Conservation (phyloP, 768 basidiomycete species). For the Mycena rosella region DNA sequence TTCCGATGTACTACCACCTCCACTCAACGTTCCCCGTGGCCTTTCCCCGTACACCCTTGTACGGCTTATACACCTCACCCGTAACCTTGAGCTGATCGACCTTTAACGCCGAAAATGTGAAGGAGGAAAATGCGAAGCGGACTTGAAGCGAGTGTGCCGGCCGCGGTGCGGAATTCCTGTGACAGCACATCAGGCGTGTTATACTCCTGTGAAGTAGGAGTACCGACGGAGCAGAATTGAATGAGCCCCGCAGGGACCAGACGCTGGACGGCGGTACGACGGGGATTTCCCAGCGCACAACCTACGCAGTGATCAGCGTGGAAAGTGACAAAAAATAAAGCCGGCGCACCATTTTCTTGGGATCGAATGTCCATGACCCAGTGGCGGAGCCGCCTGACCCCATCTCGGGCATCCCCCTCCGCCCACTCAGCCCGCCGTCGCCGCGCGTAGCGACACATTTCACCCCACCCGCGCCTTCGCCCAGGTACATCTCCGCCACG, state of each 20-base stretch:
- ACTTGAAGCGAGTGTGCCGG: conserved; percentile 84
- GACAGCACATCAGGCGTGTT: neutral
- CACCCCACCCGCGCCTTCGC: conserved; percentile 77
- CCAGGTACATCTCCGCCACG: conserved; percentile 79
- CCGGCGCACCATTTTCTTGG: conserved; percentile 66
- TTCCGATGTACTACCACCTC: conserved; percentile 57
- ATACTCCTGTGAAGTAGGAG: conserved; percentile 16
- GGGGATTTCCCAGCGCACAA: conserved; percentile 84
- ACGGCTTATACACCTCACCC: conserved; percentile 89
- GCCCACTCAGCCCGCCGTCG: conserved; percentile 57
- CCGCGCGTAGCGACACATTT: conserved; percentile 78
- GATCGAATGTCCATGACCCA: conserved; percentile 87
- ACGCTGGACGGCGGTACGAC: conserved; percentile 74
- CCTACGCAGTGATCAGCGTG: conserved; percentile 51
- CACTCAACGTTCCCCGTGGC: conserved; percentile 80
- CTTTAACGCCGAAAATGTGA: conserved; percentile 84
- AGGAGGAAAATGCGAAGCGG: conserved; percentile 75
- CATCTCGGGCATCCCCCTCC: conserved; percentile 47
- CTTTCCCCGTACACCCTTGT: conserved; percentile 87
- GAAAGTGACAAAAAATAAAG: conserved; percentile 4
- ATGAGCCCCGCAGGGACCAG: conserved; percentile 84
- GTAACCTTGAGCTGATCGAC: conserved; percentile 87
- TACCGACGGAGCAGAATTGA: conserved; percentile 67
- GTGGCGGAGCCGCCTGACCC: conserved; percentile 50
- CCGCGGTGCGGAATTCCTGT: conserved; percentile 58